These are phyloP conservation scores for Thermomyces lanuginosus DNA, from an alignment of 2,329 filamentous ascomycete genomes.

Conservation along the genomic window DNA sequence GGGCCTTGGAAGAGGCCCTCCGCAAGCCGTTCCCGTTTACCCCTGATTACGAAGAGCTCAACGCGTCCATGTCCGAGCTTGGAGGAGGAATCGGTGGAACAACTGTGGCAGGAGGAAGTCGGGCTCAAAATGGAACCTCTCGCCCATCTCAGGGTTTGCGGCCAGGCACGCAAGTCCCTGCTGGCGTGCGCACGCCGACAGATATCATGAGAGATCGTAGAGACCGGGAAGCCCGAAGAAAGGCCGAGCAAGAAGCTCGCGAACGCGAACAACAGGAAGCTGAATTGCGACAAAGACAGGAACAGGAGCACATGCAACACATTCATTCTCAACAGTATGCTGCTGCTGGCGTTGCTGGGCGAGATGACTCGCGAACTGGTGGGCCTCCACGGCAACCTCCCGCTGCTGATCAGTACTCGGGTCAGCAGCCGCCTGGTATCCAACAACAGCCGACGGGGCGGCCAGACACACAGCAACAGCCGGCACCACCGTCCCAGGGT, in stretches of 20 bases:
- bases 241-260: constrained; percentile 49
- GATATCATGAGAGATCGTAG: constrained; percentile 82
- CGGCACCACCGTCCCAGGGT: constrained; percentile 1
- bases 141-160: constrained; percentile 36
- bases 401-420: constrained; percentile 3
- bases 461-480: constrained; percentile 3
- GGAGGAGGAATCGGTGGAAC: constrained; percentile 39
- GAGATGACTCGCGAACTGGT: too few species aligned
- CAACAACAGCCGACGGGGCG: constrained; percentile 3
- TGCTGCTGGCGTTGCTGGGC: constrained; percentile 29
- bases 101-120: constrained; percentile 34
- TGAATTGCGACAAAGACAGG: constrained; percentile 29
- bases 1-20: constrained; percentile 77
- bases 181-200: constrained; percentile 62
- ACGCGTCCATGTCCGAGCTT: constrained; percentile 82
- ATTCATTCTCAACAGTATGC: constrained; percentile 23
- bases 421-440: constrained; percentile 6
- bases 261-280: constrained; percentile 38
- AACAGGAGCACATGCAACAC: constrained; percentile 18
- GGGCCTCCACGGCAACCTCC: constrained; percentile 14
- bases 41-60: constrained; percentile 68
- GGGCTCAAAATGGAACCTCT: constrained; percentile 40
- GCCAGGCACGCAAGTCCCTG: constrained; percentile 29
- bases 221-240: constrained; percentile 56
- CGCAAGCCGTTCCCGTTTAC: constrained; percentile 71